phyloP scores from a whole-genome alignment of 768 basidiomycete genomes.

The Tremella yokohamensis region DNA sequence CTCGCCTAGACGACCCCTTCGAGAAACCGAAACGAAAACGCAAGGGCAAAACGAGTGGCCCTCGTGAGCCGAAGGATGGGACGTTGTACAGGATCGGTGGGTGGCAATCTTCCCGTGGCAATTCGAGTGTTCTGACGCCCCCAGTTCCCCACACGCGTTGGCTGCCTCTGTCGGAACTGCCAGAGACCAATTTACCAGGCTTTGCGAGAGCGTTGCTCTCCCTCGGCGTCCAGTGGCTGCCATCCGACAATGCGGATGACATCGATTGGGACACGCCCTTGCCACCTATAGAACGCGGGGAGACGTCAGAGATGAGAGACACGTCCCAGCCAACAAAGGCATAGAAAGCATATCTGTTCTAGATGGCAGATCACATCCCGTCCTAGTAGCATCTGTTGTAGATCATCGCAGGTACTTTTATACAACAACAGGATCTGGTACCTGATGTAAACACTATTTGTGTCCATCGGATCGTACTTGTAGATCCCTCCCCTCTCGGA shows the following conservation, averaged over 20 bases:
- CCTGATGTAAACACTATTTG: too few species aligned
- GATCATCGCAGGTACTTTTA: too few species aligned
- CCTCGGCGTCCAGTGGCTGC: conserved; percentile 33
- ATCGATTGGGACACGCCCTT: conserved; percentile 35
- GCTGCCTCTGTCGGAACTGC: conserved; percentile 19
- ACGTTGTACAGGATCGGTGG: conserved; percentile 36
- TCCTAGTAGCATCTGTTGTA: too few species aligned
- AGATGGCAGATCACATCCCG: too few species aligned
- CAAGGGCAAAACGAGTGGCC: conserved; percentile 17
- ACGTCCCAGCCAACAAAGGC: too few species aligned
- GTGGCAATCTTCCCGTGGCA: conserved; percentile 3
- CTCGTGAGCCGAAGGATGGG: conserved; percentile 19
- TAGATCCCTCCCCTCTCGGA: too few species aligned
- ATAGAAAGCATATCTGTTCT: too few species aligned
- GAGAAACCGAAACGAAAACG: conserved; percentile 41
- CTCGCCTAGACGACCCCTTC: conserved; percentile 20
- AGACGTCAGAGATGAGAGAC: too few species aligned
- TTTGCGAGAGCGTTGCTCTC: conserved; percentile 43
- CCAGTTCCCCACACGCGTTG: conserved; percentile 30
- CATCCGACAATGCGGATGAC: conserved; percentile 2
- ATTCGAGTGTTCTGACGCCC: conserved; percentile 3
- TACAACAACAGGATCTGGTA: too few species aligned
- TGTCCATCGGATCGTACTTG: too few species aligned
- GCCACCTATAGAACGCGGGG: conserved; percentile 29
- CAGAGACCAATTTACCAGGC: conserved; percentile 40